Evolutionary conservation across 106 monocot species (phyloP).

Genomic region (Xerophyta viscosa): DNA sequence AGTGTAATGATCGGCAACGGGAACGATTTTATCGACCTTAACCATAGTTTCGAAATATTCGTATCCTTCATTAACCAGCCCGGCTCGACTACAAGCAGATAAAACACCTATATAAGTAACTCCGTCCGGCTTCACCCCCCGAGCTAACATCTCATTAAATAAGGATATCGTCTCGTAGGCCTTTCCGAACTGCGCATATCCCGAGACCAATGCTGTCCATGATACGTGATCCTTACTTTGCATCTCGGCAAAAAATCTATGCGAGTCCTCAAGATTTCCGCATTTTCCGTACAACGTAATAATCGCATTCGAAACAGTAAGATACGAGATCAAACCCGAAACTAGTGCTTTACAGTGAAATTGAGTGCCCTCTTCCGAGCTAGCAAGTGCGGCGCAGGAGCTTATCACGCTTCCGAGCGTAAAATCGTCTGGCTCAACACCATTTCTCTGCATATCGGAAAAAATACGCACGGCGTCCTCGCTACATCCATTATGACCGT

Average conservation of each 20-base stretch:
- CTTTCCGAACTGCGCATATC: constrained; percentile 68
- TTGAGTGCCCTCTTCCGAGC: constrained; percentile 65
- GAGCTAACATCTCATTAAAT: constrained; percentile 55
- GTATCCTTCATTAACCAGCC: constrained; percentile 61
- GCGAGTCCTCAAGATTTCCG: constrained; percentile 61
- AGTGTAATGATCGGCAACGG: constrained; percentile 62
- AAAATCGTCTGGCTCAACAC: constrained; percentile 66
- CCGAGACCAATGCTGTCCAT: constrained; percentile 67
- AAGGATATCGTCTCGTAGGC: constrained; percentile 55
- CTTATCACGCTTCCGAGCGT: constrained; percentile 75
- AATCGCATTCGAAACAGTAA: constrained; percentile 70
- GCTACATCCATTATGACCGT: constrained; percentile 60
- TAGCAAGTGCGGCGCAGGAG: constrained; percentile 73
- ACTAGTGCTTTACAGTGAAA: constrained; percentile 51
- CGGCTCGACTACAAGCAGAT: constrained; percentile 79
- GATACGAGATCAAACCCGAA: constrained; percentile 42
- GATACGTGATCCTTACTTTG: constrained; percentile 47
- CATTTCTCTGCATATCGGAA: constrained; percentile 53
- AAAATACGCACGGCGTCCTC: constrained; percentile 60
- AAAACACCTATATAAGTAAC: constrained; percentile 68
- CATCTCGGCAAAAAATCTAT: constrained; percentile 58
- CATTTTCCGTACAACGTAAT: constrained; percentile 77
- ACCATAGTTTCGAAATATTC: constrained; percentile 54
- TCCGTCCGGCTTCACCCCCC: constrained; percentile 56
- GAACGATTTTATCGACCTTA: constrained; percentile 33